Evolutionary conservation across 495 filamentous ascomycete genomes (phyloP), one percentile per base, ranked within the genome.

Genomic region (Parathielavia appendiculata): DNA sequence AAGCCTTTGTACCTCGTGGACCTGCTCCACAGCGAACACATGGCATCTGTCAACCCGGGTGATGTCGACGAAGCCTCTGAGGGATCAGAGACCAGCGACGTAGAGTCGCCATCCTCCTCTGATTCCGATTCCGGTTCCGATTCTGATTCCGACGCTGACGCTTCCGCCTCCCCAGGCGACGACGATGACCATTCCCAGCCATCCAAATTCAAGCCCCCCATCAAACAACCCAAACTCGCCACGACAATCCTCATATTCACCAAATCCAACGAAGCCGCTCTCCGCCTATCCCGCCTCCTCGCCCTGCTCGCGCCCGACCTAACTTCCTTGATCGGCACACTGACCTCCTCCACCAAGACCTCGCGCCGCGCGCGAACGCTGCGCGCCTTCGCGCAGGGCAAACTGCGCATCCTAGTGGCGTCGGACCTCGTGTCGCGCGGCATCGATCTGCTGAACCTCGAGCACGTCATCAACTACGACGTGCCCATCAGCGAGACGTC

Each of bases 391-490:
- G 71, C 78, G 13, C 69, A 76, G 23, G 81, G 81, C 56, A 85
- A 85, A 51, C 72, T 88, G 4, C 83, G 82, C 8, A 74, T 96
- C 41, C 83, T 97, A 11, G 85, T 97, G 39, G 90, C 92, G 10
- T 93, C 93, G 0, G 93, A 98, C 67, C 86, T 92, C 23, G 91
- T 92, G 1, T 87, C 92, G 1, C 88, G 95, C 46, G 93, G 93
- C 65, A 83, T 98, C n/a, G 93, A 98, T 67, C 76, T 96, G 1
- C 80, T 79, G 1, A 80, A 83, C 23, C 77, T 97, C 23, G 83
- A 83, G 23, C 87, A 95, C 62, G 90, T 97, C 12, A 76, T 97
- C 64, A 97, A 97, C 70, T 98, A 98, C 75, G 93, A 97, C 67
- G 76, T 97, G 36, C 95, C 93, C 0, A 80, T 82, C 10, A 88